Evolutionary conservation across 352 stramenopile genomes (phyloP), one percentile per base, ranked within the genome.

Genomic region (Globisporangium middletonii): DNA sequence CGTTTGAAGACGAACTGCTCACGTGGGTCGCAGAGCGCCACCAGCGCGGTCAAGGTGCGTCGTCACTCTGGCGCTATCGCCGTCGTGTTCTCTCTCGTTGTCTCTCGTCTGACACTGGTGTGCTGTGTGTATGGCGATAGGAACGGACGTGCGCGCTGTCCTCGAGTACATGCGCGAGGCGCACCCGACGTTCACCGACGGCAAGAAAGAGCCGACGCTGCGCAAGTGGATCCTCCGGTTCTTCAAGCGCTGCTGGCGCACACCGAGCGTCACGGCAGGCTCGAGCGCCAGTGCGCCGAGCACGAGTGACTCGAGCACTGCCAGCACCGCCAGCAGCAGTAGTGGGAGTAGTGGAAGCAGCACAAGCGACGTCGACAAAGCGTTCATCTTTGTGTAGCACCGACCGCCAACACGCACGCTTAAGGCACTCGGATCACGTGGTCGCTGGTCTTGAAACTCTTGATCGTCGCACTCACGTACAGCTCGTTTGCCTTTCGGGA

Each of bases 171-270:
- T 92, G 67, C 69, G 62, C 35, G 68, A 85, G 57, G 75, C 71
- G 52, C 82, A 89, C 35, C 54, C 82, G 28, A 71, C 69, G 8
- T 92, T 92, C 53, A 87, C 79, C 2, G 74, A 82, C n/a, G 82
- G 82, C 12, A 89, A 92, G 67, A 92, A 89, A 50, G 82, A 92
- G 63, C 67, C 79, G 23, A 89, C 79, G 26, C 65, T 92, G 53
- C 77, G 82, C 57, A 89, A 89, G 50, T 89, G 82, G 82, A 89
- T 92, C 19, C 55, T 92, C 26, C 79, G 82, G 49, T 92, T 92
- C 50, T 92, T 92, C 58, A 86, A 92, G 63, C 79, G 81, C 8
- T 89, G 80, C 50, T 86, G 75, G 67, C 68, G 71, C 51, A 63
- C 64, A 35, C 72, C 72, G 42, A 66, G 64, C 0, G 57, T 60